phyloP scores from a whole-genome alignment of 345 rosid genomes.

The Salix caprea region DNA sequence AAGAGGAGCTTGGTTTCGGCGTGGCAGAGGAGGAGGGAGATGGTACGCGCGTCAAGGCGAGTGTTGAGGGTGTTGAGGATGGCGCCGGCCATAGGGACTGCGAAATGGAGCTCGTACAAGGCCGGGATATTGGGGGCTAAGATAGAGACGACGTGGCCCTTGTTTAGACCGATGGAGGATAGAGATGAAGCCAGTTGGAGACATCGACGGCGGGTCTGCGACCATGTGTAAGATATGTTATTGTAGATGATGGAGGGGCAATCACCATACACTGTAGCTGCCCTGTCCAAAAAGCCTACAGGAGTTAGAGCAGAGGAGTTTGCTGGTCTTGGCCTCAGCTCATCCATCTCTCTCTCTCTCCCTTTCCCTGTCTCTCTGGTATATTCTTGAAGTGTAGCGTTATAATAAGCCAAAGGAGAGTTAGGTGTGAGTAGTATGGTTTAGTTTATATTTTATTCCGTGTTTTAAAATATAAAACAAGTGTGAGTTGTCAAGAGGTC shows the following conservation, averaged over 20 bases:
- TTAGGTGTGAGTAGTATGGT: no score
- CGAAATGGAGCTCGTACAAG: constrained; percentile 90
- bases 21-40: constrained; percentile 65
- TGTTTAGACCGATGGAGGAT: constrained; percentile 40
- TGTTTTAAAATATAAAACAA: no score
- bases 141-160: constrained; percentile 63
- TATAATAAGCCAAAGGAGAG: no score
- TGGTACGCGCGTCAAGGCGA: constrained; percentile 73
- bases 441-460: no score
- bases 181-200: constrained; percentile 72
- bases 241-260: constrained; percentile 57
- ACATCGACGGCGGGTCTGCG: constrained; percentile 67
- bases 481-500: no score
- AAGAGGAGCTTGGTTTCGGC: constrained; percentile 58
- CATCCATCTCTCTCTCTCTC: constrained; percentile 8
- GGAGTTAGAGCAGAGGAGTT: constrained; percentile 54
- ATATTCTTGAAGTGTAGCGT: no score
- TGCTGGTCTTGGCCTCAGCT: constrained; percentile 38
- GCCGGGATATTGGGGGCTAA: constrained; percentile 65
- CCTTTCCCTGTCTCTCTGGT: background rate
- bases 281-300: constrained; percentile 43
- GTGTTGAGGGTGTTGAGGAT: constrained; percentile 74
- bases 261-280: constrained; percentile 73
- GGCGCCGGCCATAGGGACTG: constrained; percentile 77
- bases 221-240: constrained; percentile 56